Percentiles rank a stretch among this genome's conserved stretches.
phyloP scores from a whole-genome alignment of 2,329 filamentous ascomycete genomes.

The Microcyclospora tardicrescens region DNA sequence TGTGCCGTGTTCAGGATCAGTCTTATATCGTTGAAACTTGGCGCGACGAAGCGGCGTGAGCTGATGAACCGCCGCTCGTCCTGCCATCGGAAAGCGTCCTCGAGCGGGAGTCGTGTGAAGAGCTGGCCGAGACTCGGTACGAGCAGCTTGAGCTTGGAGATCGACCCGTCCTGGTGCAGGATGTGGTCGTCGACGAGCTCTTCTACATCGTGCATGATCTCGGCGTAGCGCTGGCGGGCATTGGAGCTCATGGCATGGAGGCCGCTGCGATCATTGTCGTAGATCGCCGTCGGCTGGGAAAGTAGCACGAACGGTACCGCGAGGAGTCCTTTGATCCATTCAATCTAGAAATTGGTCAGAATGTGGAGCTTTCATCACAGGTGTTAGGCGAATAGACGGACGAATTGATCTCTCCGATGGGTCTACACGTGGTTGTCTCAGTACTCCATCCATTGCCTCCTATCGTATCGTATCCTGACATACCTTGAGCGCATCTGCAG shows the following conservation, averaged over 20 bases:
- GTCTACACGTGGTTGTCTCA: slow-evolving; percentile 42
- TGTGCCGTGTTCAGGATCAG: slow-evolving; percentile 91
- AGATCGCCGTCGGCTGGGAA: slow-evolving; percentile 82
- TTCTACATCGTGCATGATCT: slow-evolving; percentile 92
- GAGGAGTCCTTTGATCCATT: slow-evolving; percentile 78
- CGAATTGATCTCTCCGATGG: slow-evolving; percentile 81
- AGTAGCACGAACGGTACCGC: slow-evolving; percentile 94
- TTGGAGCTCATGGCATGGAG: slow-evolving; percentile 56
- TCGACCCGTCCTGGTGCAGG: slow-evolving; percentile 47
- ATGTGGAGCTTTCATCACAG: slow-evolving; percentile 40
- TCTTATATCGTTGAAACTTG: slow-evolving; percentile 93
- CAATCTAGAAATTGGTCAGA: slow-evolving; percentile 11
- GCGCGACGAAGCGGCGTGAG: slow-evolving; percentile 80
- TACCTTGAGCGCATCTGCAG: slow-evolving; percentile 53
- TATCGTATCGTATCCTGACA: slow-evolving; percentile 9
- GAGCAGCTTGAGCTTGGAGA: slow-evolving; percentile 79
- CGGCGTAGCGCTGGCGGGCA: slow-evolving; percentile 77
- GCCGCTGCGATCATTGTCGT: slow-evolving; percentile 53
- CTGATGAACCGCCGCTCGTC: slow-evolving; percentile 79
- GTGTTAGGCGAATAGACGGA: slow-evolving; percentile 33
- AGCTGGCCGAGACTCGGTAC: slow-evolving; percentile 88
- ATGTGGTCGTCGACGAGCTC: slow-evolving; percentile 86
- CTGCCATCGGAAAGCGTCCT: slow-evolving; percentile 84
- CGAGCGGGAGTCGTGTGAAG: slow-evolving; percentile 76
- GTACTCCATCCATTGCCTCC: background rate